These are phyloP conservation scores for Murraya koenigii DNA, from an alignment of 345 rosid genomes.

Conservation along the genomic window DNA sequence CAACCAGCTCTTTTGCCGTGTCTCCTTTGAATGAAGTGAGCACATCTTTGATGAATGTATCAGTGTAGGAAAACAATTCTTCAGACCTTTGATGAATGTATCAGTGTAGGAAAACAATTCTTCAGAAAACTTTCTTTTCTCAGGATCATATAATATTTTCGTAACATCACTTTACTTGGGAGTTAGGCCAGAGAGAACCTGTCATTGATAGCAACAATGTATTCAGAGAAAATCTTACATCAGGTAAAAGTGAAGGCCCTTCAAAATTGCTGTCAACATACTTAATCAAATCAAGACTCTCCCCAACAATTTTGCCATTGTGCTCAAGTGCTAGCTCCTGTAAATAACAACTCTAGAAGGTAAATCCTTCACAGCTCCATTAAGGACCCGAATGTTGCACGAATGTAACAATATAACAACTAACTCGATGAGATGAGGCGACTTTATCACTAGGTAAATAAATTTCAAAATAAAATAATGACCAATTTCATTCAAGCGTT, in stretches of 20 bases:
- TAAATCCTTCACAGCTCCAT: not conserved
- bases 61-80: no score
- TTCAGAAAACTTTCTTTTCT: conserved; percentile 49
- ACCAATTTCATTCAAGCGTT: no score
- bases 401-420: not conserved
- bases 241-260: conserved; percentile 69
- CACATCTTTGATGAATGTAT: conserved; percentile 12
- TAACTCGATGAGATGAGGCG: no score
- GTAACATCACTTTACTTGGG: not conserved
- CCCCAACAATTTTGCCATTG: conserved; percentile 78
- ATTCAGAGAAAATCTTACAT: conserved; percentile 33
- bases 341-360: not conserved
- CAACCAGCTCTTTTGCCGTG: conserved; percentile 52
- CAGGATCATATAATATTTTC: conserved; percentile 57
- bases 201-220: not conserved
- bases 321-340: conserved; percentile 93
- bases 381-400: not conserved
- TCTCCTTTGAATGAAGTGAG: conserved; percentile 65
- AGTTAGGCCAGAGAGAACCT: not conserved
- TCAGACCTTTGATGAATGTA: conserved; percentile 40
- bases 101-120: conserved; percentile 59
- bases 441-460: no score
- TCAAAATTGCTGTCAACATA: conserved; percentile 81
- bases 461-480: no score
- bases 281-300: conserved; percentile 78